Evolutionary conservation across 2,329 filamentous ascomycete genomes (phyloP).

Genomic region (Aulographum hederae): DNA sequence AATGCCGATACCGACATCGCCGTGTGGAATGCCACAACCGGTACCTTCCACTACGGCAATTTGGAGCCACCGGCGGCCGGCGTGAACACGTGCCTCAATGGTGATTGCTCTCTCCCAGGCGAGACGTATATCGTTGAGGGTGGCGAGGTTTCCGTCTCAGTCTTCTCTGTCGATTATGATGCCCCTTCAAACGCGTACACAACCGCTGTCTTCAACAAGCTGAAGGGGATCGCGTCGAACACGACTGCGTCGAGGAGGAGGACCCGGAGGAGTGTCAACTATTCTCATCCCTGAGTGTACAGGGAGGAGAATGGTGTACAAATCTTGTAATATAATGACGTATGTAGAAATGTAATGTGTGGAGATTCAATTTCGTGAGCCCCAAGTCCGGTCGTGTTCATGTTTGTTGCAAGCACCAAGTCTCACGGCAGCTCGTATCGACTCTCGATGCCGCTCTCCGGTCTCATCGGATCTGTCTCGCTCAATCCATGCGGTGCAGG

Average conservation of each 20-base stretch:
- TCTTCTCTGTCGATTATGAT: conserved; percentile 33
- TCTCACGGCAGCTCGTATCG: too few relatives aligned
- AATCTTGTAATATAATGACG: too few relatives aligned
- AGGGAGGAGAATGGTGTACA: too few relatives aligned
- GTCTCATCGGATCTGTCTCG: too few relatives aligned
- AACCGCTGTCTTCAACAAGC: conserved; percentile 7
- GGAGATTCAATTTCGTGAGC: too few relatives aligned
- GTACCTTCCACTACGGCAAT: conserved; percentile 27
- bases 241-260: neutral
- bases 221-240: neutral
- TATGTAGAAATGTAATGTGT: too few relatives aligned
- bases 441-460: too few relatives aligned
- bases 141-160: conserved; percentile 20
- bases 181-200: conserved; percentile 21
- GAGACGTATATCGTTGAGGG: conserved; percentile 31
- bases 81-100: conserved; percentile 32
- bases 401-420: too few relatives aligned
- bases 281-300: neutral
- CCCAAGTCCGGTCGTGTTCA: too few relatives aligned
- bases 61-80: conserved; percentile 24
- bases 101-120: conserved; percentile 30
- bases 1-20: conserved; percentile 29
- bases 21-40: conserved; percentile 23
- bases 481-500: too few relatives aligned
- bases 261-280: neutral